These are phyloP conservation scores for Lunularia cruciata DNA, from an alignment of 225 moss, liverwort and hornwort genomes.

Conservation along the genomic window DNA sequence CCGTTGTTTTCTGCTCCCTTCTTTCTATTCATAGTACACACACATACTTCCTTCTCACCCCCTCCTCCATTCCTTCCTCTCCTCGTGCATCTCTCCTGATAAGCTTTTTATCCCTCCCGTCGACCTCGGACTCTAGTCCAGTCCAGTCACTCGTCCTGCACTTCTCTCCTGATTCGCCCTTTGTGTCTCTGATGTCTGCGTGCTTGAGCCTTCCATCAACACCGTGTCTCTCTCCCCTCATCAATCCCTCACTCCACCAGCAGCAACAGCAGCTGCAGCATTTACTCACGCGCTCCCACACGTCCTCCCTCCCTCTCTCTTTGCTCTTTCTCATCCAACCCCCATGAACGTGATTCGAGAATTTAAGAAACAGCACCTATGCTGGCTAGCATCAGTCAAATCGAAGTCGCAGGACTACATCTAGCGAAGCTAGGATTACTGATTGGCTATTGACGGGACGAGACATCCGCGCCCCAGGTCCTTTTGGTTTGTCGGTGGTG, in stretches of 20 bases:
- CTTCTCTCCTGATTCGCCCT: background rate
- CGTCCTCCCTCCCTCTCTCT: background rate
- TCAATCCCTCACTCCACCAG: background rate
- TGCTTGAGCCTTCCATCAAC: background rate
- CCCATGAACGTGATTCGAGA: no score
- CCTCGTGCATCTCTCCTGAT: no score
- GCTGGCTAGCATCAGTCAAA: no score
- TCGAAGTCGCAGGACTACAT: no score
- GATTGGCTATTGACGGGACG: no score
- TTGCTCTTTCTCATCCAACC: no score
- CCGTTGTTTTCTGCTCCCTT: background rate
- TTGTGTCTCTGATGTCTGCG: background rate
- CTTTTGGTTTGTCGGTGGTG: no score
- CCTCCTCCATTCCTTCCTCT: background rate
- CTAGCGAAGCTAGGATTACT: no score
- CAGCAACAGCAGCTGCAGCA: background rate
- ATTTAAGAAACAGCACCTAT: no score
- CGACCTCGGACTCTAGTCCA: no score
- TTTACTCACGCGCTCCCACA: slow-evolving; percentile 13
- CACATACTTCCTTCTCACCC: background rate
- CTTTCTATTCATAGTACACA: background rate
- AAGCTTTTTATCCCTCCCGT: no score
- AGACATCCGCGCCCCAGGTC: no score
- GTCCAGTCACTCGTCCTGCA: background rate
- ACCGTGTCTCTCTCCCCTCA: background rate